Base-by-base conservation (phyloP, 805 yeast genomes). In the Cyberlindnera galapagoensis region DNA sequence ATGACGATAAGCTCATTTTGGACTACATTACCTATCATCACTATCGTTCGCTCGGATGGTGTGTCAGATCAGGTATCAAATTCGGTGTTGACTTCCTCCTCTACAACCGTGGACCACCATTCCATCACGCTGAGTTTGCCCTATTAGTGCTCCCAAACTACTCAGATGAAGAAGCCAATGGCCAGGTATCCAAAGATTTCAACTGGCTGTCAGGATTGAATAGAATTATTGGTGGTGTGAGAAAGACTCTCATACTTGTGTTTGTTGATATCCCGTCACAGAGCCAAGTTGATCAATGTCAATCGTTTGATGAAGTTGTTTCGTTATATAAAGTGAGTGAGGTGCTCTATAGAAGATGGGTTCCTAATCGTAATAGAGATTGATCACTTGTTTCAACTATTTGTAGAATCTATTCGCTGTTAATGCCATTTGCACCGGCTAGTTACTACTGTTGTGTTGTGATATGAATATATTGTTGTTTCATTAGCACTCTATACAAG, bases 91-190 rank as follows among this genome's bases (percentile, higher is more conserved):
- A 88, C 47, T 80, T 64, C 56, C 59, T 92, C 7, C 63, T 92
- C 5, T 92, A 92, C 55, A 75, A 80, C 33, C 65, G 90, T 36
- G 99, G 99, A 0, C 98, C 97, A 7, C 97, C 97, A 2, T 86
- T 88, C 54, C 76, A 80, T 31, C 99, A 92, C 54, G 97, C 98
- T 0, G 95, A 87, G 52, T 84, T 74, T 54, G 84, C 90, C 6
- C 60, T 85, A 4, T 50, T 71, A 28, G 61, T 82, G 6, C 37
- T 74, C 18, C 65, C 71, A 2, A 56, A 60, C 26, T 55, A 56
- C 27, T 46, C 46, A 9, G 59, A 56, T 15, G 62, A 52, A 7
- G 44, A 49, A 0, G 39, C 52, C 21, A 58, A 59, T 35, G 30
- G 33, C 18, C 43, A 40, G 1, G 44, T 34, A 8, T 33, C 57